Percentiles rank a stretch among this genome's conserved stretches.
Conservation (phyloP, 345 rosid genomes). For the Eucalyptus albens region DNA sequence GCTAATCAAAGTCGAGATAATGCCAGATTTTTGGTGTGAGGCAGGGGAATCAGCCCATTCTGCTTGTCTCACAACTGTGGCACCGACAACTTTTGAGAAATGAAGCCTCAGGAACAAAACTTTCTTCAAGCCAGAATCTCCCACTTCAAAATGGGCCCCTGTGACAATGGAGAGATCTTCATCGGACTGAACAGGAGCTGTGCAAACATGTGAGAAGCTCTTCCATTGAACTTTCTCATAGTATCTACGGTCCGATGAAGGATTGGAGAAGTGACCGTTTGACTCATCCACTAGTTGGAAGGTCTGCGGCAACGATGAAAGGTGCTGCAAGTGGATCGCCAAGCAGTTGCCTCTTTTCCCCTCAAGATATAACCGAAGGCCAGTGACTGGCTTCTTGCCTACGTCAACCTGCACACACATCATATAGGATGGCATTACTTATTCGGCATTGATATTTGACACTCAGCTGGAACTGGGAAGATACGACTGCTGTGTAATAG, state of each 20-base stretch:
- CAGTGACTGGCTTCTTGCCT: slow-evolving; percentile 38
- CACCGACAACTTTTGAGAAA: slow-evolving; percentile 26
- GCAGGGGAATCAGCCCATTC: slow-evolving; percentile 43
- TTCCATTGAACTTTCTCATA: slow-evolving; percentile 41
- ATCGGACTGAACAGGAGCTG: slow-evolving; percentile 33
- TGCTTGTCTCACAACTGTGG: slow-evolving; percentile 7
- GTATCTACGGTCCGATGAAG: neutral
- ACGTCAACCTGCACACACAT: slow-evolving; percentile 26
- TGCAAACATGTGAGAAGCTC: slow-evolving; percentile 34
- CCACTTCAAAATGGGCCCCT: slow-evolving; percentile 30
- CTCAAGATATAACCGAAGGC: slow-evolving; percentile 35
- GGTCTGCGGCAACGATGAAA: slow-evolving; percentile 33
- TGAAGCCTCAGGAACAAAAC: slow-evolving; percentile 27
- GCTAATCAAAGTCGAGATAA: slow-evolving; percentile 33
- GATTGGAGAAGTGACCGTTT: neutral
- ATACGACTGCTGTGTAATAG: neutral
- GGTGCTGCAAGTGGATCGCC: slow-evolving; percentile 44
- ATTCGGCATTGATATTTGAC: neutral
- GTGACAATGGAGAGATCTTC: slow-evolving; percentile 31
- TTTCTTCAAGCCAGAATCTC: slow-evolving; percentile 19
- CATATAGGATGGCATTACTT: neutral
- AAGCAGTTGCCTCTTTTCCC: slow-evolving; percentile 34
- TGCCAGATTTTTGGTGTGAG: slow-evolving; percentile 23
- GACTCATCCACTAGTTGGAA: slow-evolving; percentile 27
- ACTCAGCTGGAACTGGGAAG: neutral